Conservation (phyloP, 371 early-diverging fungal species). For the Syncephalastrum racemosum region DNA sequence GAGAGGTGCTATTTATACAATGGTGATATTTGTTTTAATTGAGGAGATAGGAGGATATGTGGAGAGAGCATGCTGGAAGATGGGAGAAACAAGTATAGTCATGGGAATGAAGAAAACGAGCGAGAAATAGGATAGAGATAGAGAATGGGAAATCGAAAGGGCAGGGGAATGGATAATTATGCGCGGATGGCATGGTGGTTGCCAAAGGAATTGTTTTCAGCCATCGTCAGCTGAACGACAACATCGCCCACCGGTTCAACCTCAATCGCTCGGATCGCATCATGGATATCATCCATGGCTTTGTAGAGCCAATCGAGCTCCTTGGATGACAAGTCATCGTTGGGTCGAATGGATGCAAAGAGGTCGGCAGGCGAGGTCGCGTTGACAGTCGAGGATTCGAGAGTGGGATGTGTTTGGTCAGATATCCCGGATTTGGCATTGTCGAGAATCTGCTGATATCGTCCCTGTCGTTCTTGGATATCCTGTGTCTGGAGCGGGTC, state of each 20-base stretch:
- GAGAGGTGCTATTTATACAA: too few species aligned
- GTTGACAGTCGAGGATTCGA: neutral
- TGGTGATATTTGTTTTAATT: too few species aligned
- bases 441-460: constrained; percentile 27
- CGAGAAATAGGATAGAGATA: too few species aligned
- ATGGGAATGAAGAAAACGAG: too few species aligned
- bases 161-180: too few species aligned
- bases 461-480: constrained; percentile 44
- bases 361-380: constrained; percentile 14
- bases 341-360: constrained; percentile 19
- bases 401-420: neutral
- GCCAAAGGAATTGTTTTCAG: constrained; percentile 13
- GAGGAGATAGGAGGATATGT: too few species aligned
- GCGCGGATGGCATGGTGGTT: too few species aligned
- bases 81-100: too few species aligned
- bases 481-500: constrained; percentile 50
- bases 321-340: constrained; percentile 28
- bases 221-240: constrained; percentile 49
- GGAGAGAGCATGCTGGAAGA: too few species aligned
- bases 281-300: constrained; percentile 43
- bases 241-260: constrained; percentile 49
- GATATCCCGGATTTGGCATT: constrained; percentile 1
- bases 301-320: constrained; percentile 40
- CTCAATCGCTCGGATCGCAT: constrained; percentile 42
- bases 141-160: too few species aligned